A percentile compares a stretch with the other conserved stretches of the same genome.
phyloP scores from a whole-genome alignment of 805 yeast genomes.

The Pichia phayaonensis region DNA sequence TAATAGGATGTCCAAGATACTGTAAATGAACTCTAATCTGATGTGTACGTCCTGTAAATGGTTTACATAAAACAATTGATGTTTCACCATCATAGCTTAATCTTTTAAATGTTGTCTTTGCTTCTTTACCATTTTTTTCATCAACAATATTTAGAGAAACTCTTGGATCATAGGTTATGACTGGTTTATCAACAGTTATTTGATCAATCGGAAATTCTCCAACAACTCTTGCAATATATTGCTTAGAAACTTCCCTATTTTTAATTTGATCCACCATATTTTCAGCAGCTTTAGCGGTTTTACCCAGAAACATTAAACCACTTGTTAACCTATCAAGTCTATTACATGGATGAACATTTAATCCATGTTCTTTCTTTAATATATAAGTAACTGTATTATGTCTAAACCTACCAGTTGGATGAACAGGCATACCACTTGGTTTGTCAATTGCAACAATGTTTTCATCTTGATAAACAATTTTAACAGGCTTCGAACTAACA shows the following conservation, averaged over 20 bases:
- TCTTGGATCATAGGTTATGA: conserved; percentile 66
- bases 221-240: conserved; percentile 78
- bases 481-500: conserved; percentile 51
- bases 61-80: conserved; percentile 75
- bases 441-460: conserved; percentile 79
- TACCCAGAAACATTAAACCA: conserved; percentile 89
- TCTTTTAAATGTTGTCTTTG: conserved; percentile 62
- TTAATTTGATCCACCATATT: conserved; percentile 62
- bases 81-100: conserved; percentile 58
- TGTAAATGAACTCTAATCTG: conserved; percentile 93
- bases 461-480: conserved; percentile 66
- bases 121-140: conserved; percentile 37
- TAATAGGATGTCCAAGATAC: conserved; percentile 81
- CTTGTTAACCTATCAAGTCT: conserved; percentile 86
- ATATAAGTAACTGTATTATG: conserved; percentile 71
- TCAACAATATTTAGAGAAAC: conserved; percentile 59
- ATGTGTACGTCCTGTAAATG: conserved; percentile 90
- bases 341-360: conserved; percentile 73
- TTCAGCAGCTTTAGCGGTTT: conserved; percentile 72
- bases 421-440: conserved; percentile 93
- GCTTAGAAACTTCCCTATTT: conserved; percentile 68
- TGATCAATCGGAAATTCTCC: conserved; percentile 69
- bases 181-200: conserved; percentile 56
- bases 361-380: conserved; percentile 60
- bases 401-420: conserved; percentile 85